Evolutionary conservation across 148 eudicot genomes (phyloP).

Genomic region (Rhododendron ovatum): DNA sequence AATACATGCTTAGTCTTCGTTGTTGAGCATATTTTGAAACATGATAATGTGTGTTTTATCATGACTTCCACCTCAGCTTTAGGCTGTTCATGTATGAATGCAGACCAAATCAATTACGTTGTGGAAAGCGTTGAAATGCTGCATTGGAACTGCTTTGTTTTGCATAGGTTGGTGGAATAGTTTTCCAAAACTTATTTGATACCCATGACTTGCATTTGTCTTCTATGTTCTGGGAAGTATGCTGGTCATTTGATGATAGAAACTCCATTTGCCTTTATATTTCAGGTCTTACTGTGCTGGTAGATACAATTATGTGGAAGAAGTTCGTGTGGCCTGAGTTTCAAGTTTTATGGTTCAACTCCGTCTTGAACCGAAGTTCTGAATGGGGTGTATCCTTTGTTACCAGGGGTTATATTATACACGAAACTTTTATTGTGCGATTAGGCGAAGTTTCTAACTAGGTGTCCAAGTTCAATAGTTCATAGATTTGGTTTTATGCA

Average conservation of each 20-base stretch:
- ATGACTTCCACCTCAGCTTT: background rate
- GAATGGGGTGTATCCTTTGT: slow-evolving; percentile 99
- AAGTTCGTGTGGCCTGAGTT: slow-evolving; percentile 86
- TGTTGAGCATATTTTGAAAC: background rate
- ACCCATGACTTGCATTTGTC: background rate
- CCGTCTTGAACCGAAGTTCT: slow-evolving; percentile 85
- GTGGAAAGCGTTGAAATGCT: slow-evolving; percentile 58
- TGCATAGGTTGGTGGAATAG: slow-evolving; percentile 61
- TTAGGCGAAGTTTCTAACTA: background rate
- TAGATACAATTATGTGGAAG: slow-evolving; percentile 81
- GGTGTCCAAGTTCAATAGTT: background rate
- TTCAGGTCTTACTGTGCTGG: slow-evolving; percentile 59
- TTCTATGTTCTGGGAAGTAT: background rate
- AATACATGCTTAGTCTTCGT: background rate
- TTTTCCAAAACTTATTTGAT: background rate
- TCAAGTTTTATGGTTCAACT: slow-evolving; percentile 96
- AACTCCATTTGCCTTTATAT: background rate
- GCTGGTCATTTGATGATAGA: background rate
- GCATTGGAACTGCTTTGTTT: slow-evolving; percentile 48
- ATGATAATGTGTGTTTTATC: background rate
- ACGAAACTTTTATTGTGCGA: background rate
- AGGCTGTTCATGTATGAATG: slow-evolving; percentile 17
- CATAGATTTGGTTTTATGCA: background rate
- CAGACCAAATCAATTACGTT: slow-evolving; percentile 77
- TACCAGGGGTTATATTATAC: background rate